Evolutionary conservation across 140 eudicot genomes (phyloP).

Genomic region (Anethum foeniculum): DNA sequence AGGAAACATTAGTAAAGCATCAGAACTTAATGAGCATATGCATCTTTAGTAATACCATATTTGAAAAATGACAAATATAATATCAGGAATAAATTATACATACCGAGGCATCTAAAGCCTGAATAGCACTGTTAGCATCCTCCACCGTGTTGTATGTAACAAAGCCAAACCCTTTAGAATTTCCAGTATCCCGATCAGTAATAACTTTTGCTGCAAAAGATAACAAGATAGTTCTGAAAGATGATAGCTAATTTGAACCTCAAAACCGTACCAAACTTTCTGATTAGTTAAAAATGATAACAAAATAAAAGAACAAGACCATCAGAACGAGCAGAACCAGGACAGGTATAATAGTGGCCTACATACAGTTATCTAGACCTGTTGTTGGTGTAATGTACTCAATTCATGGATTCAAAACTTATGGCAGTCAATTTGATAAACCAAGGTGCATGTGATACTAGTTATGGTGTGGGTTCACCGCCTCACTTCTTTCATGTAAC

Average conservation of each 20-base stretch:
- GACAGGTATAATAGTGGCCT: neutral
- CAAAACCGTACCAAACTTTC: neutral
- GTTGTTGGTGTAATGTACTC: neutral
- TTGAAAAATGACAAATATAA: neutral
- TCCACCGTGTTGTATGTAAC: slow-evolving; percentile 51
- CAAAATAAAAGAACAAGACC: neutral
- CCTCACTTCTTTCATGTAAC: neutral
- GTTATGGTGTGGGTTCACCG: neutral
- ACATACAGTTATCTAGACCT: neutral
- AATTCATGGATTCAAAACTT: neutral
- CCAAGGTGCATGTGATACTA: neutral
- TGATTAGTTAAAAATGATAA: neutral
- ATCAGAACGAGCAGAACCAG: neutral
- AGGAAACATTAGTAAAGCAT: neutral
- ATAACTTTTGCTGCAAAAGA: slow-evolving; percentile 68
- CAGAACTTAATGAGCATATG: neutral
- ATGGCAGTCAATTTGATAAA: neutral
- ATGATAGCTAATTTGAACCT: neutral
- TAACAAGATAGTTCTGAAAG: neutral
- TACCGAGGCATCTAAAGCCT: slow-evolving; percentile 85
- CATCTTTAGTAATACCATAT: neutral
- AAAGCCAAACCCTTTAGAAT: slow-evolving; percentile 94
- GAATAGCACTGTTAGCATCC: slow-evolving; percentile 89
- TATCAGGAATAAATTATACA: neutral
- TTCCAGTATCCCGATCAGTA: slow-evolving; percentile 61